Evolutionary conservation across 2,329 filamentous ascomycete species (phyloP).

Genomic region (Daldinia sp.): DNA sequence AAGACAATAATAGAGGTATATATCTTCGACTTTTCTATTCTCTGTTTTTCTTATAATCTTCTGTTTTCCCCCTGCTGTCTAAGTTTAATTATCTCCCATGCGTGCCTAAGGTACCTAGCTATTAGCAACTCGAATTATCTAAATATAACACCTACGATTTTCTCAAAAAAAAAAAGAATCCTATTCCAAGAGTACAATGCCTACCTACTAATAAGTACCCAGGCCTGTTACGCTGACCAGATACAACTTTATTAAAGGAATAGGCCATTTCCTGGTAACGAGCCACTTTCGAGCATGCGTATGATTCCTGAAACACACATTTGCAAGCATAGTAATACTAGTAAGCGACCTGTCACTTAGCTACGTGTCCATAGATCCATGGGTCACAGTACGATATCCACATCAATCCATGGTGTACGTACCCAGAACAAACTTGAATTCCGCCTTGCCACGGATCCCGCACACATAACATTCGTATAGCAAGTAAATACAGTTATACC

Average conservation of each 20-base stretch:
- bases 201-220: not conserved
- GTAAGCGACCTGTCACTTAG: constrained; percentile 37
- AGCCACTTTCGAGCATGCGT: constrained; percentile 12
- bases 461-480: constrained; percentile 1
- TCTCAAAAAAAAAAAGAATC: not conserved
- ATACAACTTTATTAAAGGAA: constrained; percentile 7
- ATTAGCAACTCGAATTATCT: too few species aligned
- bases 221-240: not conserved
- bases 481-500: constrained; percentile 4
- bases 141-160: not conserved
- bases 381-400: constrained; percentile 24
- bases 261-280: constrained; percentile 1
- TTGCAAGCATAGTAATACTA: constrained; percentile 27
- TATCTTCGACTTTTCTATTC: not conserved
- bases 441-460: constrained; percentile 12
- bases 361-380: constrained; percentile 14
- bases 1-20: not conserved
- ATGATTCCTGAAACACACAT: constrained; percentile 14
- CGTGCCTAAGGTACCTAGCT: too few species aligned
- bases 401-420: not conserved
- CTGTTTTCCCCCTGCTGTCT: not conserved
- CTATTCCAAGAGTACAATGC: not conserved
- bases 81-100: not conserved
- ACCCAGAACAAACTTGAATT: constrained; percentile 8
- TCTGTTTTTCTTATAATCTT: not conserved